Percentiles rank a stretch among this genome's conserved stretches.
Conservation (phyloP, 371 early-diverging fungal genomes). For the Dentiscutata heterogama region DNA sequence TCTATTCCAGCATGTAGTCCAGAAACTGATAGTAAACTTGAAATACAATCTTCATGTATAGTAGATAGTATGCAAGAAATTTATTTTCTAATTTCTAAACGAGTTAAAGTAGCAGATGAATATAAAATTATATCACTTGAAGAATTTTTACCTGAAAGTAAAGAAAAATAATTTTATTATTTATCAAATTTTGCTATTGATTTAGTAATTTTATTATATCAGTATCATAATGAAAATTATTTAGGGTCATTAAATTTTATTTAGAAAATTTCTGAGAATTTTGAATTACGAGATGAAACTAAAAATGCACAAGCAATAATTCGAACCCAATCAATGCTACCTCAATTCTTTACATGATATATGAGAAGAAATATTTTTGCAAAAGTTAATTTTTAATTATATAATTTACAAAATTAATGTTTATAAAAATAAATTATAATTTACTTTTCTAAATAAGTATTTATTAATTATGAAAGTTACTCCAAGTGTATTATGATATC, state of each 20-base stretch:
- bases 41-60: too few species aligned
- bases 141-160: background rate
- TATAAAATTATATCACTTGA: background rate
- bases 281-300: background rate
- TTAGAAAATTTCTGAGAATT: background rate
- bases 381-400: background rate
- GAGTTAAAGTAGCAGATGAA: background rate
- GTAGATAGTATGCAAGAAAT: too few species aligned
- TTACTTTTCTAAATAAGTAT: background rate
- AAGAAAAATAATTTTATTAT: background rate
- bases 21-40: too few species aligned
- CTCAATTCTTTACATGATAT: too few species aligned
- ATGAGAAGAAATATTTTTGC: too few species aligned
- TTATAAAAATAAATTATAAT: background rate
- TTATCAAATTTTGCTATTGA: background rate
- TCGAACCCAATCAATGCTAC: too few species aligned
- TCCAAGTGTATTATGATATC: too few species aligned
- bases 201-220: conserved; percentile 41
- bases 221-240: conserved; percentile 56
- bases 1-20: too few species aligned
- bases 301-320: background rate
- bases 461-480: background rate
- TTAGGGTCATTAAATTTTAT: conserved; percentile 8
- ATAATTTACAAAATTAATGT: background rate
- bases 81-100: too few species aligned